Conservation (phyloP, 1,139 yeast genomes). For the Yamadazyma diddensiae region DNA sequence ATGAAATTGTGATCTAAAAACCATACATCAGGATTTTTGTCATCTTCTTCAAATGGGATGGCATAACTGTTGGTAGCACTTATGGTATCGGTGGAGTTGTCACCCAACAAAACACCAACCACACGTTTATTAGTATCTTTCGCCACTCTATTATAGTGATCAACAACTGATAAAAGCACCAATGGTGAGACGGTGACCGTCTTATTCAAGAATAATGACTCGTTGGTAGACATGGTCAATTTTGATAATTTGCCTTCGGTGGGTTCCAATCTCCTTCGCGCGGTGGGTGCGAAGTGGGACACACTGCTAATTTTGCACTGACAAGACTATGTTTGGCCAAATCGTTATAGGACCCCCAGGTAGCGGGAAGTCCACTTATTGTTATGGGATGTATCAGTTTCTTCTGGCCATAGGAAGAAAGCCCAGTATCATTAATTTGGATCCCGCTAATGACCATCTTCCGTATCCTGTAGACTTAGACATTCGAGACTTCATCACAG, state of each 20-base stretch:
- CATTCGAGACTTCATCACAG: conserved; percentile 79
- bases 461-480: conserved; percentile 86
- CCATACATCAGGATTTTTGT: conserved; percentile 91
- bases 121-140: conserved; percentile 73
- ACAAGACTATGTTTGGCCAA: conserved; percentile 88
- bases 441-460: conserved; percentile 87
- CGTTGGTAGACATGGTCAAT: conserved; percentile 18
- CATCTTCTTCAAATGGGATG: conserved; percentile 96
- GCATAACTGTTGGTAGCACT: conserved; percentile 79
- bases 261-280: no score
- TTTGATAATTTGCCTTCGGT: conserved; percentile 2
- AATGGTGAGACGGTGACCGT: conserved; percentile 93
- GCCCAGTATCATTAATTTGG: conserved; percentile 77
- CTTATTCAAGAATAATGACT: conserved; percentile 42
- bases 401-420: conserved; percentile 91
- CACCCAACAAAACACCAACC: conserved; percentile 92
- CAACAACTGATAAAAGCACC: conserved; percentile 90
- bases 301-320: no score
- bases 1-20: conserved; percentile 95
- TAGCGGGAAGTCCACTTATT: conserved; percentile 92
- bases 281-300: no score
- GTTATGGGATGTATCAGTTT: conserved; percentile 89
- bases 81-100: conserved; percentile 54
- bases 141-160: conserved; percentile 87
- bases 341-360: conserved; percentile 98